Percentiles rank a stretch among this genome's conserved stretches.
These are phyloP conservation scores for Pezicula radicicola DNA, from an alignment of 2,329 filamentous ascomycete genomes.

Conservation along the genomic window DNA sequence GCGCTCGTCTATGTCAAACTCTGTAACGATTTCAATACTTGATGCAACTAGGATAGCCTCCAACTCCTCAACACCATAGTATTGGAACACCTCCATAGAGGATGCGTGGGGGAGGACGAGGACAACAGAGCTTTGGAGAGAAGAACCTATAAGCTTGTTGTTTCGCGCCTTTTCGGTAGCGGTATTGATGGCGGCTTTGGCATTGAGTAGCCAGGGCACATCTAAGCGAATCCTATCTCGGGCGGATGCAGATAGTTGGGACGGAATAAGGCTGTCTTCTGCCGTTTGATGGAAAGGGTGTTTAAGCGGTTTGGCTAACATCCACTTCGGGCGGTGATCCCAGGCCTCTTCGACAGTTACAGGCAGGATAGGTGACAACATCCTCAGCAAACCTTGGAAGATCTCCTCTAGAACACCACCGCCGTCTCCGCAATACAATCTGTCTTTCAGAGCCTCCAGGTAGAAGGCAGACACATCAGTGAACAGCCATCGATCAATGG, in stretches of 20 bases:
- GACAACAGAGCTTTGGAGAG: slow-evolving; percentile 72
- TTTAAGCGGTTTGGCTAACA: slow-evolving; percentile 42
- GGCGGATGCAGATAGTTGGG: slow-evolving; percentile 1
- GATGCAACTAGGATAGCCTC: slow-evolving; percentile 67
- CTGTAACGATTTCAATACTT: slow-evolving; percentile 43
- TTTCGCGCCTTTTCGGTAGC: slow-evolving; percentile 71
- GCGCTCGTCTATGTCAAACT: slow-evolving; percentile 24
- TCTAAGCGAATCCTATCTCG: slow-evolving; percentile 16
- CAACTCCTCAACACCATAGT: slow-evolving; percentile 35
- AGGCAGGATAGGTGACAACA: slow-evolving; percentile 79
- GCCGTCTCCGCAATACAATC: slow-evolving; percentile 79
- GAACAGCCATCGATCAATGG: slow-evolving; percentile 78
- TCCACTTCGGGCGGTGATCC: slow-evolving; percentile 67
- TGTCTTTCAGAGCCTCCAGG: slow-evolving; percentile 87
- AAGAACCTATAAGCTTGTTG: slow-evolving; percentile 73
- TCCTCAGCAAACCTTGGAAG: slow-evolving; percentile 69
- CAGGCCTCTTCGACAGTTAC: slow-evolving; percentile 85
- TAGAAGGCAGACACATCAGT: slow-evolving; percentile 90
- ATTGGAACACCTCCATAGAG: slow-evolving; percentile 19
- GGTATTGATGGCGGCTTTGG: slow-evolving; percentile 65
- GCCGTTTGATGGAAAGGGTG: slow-evolving; percentile 39
- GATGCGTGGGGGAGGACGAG: slow-evolving; percentile 41
- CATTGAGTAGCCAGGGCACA: slow-evolving; percentile 20
- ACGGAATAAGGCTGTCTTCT: slow-evolving; percentile 14
- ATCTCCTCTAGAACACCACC: slow-evolving; percentile 64